Evolutionary conservation across 345 rosid species (phyloP).

Genomic region (Gossypium sturtianum): DNA sequence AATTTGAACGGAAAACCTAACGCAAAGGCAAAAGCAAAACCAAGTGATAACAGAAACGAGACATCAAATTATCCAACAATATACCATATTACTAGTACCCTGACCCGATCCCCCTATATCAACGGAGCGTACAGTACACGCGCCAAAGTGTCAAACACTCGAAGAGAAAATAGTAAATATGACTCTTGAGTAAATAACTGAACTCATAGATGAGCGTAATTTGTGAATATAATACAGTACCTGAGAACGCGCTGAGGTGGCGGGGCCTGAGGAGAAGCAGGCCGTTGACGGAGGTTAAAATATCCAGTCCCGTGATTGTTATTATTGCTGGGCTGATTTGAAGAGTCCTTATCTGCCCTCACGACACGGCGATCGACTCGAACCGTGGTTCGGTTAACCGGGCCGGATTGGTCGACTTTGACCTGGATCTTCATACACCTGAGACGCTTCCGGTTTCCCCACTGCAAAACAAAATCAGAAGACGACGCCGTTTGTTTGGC

Average conservation of each 20-base stretch:
- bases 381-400: conserved; percentile 40
- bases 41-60: not conserved
- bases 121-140: not conserved
- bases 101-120: not conserved
- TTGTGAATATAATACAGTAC: conserved; percentile 19
- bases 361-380: conserved; percentile 49
- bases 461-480: conserved; percentile 53
- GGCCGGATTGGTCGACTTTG: conserved; percentile 38
- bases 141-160: not conserved
- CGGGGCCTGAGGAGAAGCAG: conserved; percentile 37
- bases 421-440: conserved; percentile 67
- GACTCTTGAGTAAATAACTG: not conserved
- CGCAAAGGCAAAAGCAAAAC: not conserved
- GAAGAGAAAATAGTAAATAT: not conserved
- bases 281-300: conserved; percentile 53
- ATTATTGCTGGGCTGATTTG: conserved; percentile 25
- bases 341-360: conserved; percentile 34
- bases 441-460: conserved; percentile 72
- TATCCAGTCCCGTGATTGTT: conserved; percentile 23
- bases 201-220: not conserved
- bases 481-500: conserved; percentile 32
- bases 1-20: not conserved
- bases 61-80: not conserved
- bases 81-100: not conserved
- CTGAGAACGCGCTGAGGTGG: conserved; percentile 53